A percentile compares a stretch with the other conserved stretches of the same genome.
These are phyloP conservation scores for Metschnikowia bowlesiae DNA, from an alignment of 805 yeast species.

Conservation along the genomic window DNA sequence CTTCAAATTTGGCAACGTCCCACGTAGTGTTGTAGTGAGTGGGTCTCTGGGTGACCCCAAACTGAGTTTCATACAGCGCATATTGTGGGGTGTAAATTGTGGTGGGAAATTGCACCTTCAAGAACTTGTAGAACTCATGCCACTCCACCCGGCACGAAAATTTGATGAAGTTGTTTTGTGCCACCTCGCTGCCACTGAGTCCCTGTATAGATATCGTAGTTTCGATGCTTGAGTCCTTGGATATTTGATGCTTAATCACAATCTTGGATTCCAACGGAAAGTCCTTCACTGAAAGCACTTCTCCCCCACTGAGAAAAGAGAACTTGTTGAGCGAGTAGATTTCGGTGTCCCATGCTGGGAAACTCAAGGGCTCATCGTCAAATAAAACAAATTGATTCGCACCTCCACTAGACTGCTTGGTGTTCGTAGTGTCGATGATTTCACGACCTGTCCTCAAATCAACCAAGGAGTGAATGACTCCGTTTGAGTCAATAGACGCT, in stretches of 20 bases:
- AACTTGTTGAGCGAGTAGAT: slow-evolving; percentile 76
- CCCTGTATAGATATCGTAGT: slow-evolving; percentile 72
- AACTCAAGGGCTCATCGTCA: slow-evolving; percentile 85
- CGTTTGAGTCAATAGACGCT: slow-evolving; percentile 49
- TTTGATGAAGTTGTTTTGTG: slow-evolving; percentile 31
- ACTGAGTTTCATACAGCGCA: slow-evolving; percentile 91
- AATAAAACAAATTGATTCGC: slow-evolving; percentile 81
- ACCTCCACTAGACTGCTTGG: slow-evolving; percentile 48
- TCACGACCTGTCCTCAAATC: slow-evolving; percentile 60
- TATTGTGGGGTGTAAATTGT: slow-evolving; percentile 61
- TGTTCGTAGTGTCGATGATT: slow-evolving; percentile 54
- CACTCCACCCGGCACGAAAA: slow-evolving; percentile 59
- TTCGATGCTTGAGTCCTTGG: slow-evolving; percentile 52
- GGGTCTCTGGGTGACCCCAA: slow-evolving; percentile 86
- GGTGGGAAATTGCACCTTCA: slow-evolving; percentile 94
- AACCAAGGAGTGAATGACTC: slow-evolving; percentile 56
- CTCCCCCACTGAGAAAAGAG: slow-evolving; percentile 40
- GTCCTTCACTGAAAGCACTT: slow-evolving; percentile 38
- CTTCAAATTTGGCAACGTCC: slow-evolving; percentile 97
- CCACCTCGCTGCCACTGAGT: slow-evolving; percentile 40
- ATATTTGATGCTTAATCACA: slow-evolving; percentile 56
- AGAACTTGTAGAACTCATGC: slow-evolving; percentile 83
- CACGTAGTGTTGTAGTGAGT: slow-evolving; percentile 93
- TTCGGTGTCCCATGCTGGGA: slow-evolving; percentile 99
- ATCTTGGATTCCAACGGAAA: slow-evolving; percentile 64